Percentiles rank a stretch among this genome's conserved stretches.
Evolutionary conservation across 2,329 filamentous ascomycete genomes (phyloP).

Genomic region (Cadophora malorum): DNA sequence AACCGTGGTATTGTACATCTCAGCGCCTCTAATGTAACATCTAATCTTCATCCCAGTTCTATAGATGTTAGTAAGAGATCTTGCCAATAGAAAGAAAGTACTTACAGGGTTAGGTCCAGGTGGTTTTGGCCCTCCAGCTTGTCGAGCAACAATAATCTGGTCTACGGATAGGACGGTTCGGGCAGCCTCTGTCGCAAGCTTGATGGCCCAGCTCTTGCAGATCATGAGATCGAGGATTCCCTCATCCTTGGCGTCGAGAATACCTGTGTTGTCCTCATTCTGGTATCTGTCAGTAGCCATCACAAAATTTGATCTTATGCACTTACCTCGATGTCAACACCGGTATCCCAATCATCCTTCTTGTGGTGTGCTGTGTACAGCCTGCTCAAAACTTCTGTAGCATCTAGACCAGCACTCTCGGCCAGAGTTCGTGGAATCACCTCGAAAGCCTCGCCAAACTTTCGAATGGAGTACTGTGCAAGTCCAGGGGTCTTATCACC

Average conservation of each 20-base stretch:
- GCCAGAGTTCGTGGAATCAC: constrained; percentile 93
- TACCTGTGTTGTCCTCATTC: constrained; percentile 81
- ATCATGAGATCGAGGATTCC: constrained; percentile 92
- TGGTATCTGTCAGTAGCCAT: constrained; percentile 43
- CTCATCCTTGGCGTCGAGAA: constrained; percentile 82
- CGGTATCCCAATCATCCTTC: constrained; percentile 85
- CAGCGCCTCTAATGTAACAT: constrained; percentile 39
- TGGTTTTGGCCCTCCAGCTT: constrained; percentile 96
- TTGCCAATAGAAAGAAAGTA: constrained; percentile 10
- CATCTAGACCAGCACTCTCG: constrained; percentile 93
- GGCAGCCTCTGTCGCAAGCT: constrained; percentile 92
- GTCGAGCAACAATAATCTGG: constrained; percentile 97
- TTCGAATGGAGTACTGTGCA: constrained; percentile 95
- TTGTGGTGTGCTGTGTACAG: constrained; percentile 94
- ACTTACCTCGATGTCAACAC: constrained; percentile 85
- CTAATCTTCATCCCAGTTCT: constrained; percentile 50
- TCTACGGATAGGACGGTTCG: constrained; percentile 95
- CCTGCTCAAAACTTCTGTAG: constrained; percentile 92
- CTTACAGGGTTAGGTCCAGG: constrained; percentile 82
- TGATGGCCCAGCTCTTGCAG: constrained; percentile 95
- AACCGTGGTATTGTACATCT: constrained; percentile 42
- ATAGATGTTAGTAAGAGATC: constrained; percentile 28
- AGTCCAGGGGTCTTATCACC: constrained; percentile 93
- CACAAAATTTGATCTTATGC: not conserved
- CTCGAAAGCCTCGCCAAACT: constrained; percentile 97